Evolutionary conservation across 129 eudicot species (phyloP).

Genomic region (Tagetes erecta): DNA sequence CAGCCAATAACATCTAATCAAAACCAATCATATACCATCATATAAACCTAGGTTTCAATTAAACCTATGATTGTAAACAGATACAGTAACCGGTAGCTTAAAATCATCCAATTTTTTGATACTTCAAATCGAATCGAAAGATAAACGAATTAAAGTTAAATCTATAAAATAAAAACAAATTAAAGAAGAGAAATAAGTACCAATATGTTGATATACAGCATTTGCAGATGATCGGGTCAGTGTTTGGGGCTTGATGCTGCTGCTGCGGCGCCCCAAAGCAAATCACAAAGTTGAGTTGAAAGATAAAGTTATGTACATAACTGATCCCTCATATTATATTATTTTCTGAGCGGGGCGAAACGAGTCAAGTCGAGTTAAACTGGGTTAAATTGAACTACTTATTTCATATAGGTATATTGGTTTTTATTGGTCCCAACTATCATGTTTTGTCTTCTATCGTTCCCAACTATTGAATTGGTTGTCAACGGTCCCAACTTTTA

Average conservation of each 20-base stretch:
- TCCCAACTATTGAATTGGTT: no score
- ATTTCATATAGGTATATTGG: no score
- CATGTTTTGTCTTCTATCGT: no score
- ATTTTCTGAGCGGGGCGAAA: no score
- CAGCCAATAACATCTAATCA: neutral
- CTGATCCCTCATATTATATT: neutral
- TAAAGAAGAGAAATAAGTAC: neutral
- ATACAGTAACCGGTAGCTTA: conserved; percentile 2
- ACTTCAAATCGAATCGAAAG: conserved; percentile 10
- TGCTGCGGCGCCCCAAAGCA: conserved; percentile 35
- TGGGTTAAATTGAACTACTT: no score
- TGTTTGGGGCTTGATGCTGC: conserved; percentile 12
- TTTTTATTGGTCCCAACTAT: no score
- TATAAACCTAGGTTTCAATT: neutral
- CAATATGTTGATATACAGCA: neutral
- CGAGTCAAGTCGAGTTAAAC: no score
- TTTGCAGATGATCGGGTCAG: no score
- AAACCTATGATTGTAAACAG: neutral
- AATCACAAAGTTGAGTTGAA: neutral
- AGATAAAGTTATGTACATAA: neutral
- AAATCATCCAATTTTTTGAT: neutral
- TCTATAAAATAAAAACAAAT: neutral
- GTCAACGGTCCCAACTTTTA: no score
- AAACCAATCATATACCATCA: neutral
- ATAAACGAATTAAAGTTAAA: conserved; percentile 2